Base-by-base conservation (phyloP, 2,329 filamentous ascomycete genomes). In the Apiospora phragmitis region DNA sequence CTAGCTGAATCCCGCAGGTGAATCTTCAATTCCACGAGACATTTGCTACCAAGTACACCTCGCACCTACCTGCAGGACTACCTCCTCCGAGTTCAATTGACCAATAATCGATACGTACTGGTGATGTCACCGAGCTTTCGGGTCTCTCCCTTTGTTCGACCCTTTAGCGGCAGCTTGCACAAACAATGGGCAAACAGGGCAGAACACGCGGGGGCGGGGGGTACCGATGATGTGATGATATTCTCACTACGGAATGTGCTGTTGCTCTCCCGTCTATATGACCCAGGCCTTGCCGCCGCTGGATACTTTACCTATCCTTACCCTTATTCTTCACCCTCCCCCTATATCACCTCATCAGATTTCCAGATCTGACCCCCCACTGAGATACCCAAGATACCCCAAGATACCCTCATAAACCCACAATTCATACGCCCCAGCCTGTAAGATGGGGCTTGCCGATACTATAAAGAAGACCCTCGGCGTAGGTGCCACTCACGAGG, bases 371-470 rank as follows among this genome's bases (percentile, higher is more conserved):
- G 29, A n/a, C 3, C 6, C 55, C 55, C 55, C 55, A 38, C 32
- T 14, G 32, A 45, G 16, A n/a, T n/a, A n/a, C n/a, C n/a, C 14
- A 29, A 14, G 12, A 51, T 21, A 21, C 26, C 12, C 3, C 18
- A 43, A 41, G 38, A 59, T 35, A 35, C 18, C 11, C 55, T n/a
- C 32, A 38, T 62, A 62, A 35, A 62, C 32, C 55, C 55, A 38
- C 38, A 35, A 14, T 38, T 12, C 18, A n/a, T 62, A 38, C 32
- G 38, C 38, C 3, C 1, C n/a, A 67, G 16, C 21, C 26, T 14
- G 16, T 12, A 41, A 14, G 29, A 68, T 68, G 67, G 45, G 67
- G 1, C 67, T 68, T 55, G 67, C 67, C 67, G 67, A 68, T 6
- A 68, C 45, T 24, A 51, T 68, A 24, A 26, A n/a, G 26, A 29